Conservation (phyloP, 331 rosid species). For the Saraca asoca region DNA sequence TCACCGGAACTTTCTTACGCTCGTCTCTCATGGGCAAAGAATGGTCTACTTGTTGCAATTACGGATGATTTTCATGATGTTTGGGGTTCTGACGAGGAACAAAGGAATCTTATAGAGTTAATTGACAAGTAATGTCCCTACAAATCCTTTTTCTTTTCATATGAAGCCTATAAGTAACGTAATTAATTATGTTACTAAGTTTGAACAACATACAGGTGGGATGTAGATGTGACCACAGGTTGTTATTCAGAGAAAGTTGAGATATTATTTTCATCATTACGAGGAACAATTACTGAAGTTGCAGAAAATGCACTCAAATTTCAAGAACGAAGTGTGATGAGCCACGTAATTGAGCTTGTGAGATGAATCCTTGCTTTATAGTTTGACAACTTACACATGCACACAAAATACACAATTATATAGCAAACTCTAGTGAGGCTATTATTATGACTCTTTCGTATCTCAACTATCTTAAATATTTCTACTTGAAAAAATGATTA, state of each 20-base stretch:
- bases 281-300: slow-evolving; percentile 44
- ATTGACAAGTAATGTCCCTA: slow-evolving; percentile 46
- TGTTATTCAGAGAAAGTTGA: slow-evolving; percentile 58
- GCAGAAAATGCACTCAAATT: slow-evolving; percentile 38
- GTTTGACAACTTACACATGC: no score
- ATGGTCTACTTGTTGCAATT: slow-evolving; percentile 50
- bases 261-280: slow-evolving; percentile 49
- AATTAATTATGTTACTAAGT: not conserved
- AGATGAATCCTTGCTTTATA: slow-evolving; percentile 25
- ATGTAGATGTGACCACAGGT: slow-evolving; percentile 39
- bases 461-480: no score
- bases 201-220: slow-evolving; percentile 50
- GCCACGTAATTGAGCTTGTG: slow-evolving; percentile 47
- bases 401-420: no score
- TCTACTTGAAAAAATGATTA: no score
- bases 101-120: slow-evolving; percentile 48
- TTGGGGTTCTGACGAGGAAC: slow-evolving; percentile 60
- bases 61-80: slow-evolving; percentile 58
- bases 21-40: slow-evolving; percentile 61
- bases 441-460: no score
- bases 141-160: no score
- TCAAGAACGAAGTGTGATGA: slow-evolving; percentile 46
- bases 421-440: no score
- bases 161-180: no score
- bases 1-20: slow-evolving; percentile 48